Evolutionary conservation across 805 yeast species (phyloP), one percentile per base, ranked within the genome.

Genomic region (Sugiyamaella qingdaonensis): DNA sequence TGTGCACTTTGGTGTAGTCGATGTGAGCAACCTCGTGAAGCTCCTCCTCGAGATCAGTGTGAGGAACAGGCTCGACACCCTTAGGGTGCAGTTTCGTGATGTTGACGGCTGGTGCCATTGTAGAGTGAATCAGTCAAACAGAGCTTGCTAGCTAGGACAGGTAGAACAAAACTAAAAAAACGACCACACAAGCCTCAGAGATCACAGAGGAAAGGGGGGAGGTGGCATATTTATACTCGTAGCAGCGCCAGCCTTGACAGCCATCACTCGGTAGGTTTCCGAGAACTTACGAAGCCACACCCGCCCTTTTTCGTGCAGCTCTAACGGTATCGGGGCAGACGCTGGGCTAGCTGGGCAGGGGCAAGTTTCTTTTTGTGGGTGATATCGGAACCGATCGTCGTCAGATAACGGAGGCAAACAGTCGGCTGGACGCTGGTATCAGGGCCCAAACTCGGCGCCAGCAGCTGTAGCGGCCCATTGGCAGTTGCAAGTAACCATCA

Each of bases 11-110:
- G 65, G 61, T 63, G 66, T 65, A 69, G 61, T 73, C 73, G 48
- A 73, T 73, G 63, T 72, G 74, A 27, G 77, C 77, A 46, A 59
- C 61, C 53, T 69, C 64, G 61, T 64, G 64, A 52, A 73, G 70
- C 48, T 67, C 68, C 52, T 69, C 68, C 60, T 73, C 77, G 53
- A 73, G 65, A 55, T 69, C 72, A 46, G 74, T 68, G 58, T 70
- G 71, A 11, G 69, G 72, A 21, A 31, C 43, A 13, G 75, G 73
- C 61, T 67, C 69, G 49, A 73, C 72, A 57, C 77, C 77, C 51
- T 62, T 54, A 21, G 77, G 77, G 61, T 73, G 73, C 39, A 73
- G 64, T 32, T 70, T 65, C 14, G 77, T 73, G 52, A 67, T 65
- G 61, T 73, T 73, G 52, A 73, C 74, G 27, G 67, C 59, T 48